Evolutionary conservation across 208 protist genomes (phyloP).

Genomic region (Acanthamoeba triangularis): DNA sequence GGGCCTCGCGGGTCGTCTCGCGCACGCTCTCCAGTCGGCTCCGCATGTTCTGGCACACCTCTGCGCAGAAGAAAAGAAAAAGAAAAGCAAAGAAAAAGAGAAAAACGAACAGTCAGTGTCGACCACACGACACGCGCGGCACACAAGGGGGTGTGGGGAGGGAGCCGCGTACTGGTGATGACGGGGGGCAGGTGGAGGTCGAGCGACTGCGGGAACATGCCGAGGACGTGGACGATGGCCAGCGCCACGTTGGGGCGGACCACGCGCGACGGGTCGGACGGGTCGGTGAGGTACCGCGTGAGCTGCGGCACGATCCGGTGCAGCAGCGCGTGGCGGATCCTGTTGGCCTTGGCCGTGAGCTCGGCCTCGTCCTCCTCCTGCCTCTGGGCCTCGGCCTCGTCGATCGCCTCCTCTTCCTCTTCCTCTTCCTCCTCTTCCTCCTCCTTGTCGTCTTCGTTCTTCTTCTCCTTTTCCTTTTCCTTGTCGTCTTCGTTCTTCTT

Average conservation of each 20-base stretch:
- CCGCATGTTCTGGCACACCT: constrained; percentile 76
- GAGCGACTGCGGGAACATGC: constrained; percentile 60
- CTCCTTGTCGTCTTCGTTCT: neutral
- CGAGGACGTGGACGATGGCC: constrained; percentile 49
- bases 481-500: neutral
- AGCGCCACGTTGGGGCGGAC: constrained; percentile 47
- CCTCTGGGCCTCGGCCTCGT: neutral
- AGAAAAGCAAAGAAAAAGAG: neutral
- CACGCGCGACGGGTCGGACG: constrained; percentile 22
- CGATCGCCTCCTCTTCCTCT: neutral
- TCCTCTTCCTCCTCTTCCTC: neutral
- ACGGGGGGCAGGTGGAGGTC: constrained; percentile 41
- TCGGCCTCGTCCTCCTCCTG: neutral
- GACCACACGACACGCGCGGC: no score
- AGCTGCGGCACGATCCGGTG: constrained; percentile 26
- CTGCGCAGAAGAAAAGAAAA: neutral
- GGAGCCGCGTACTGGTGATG: constrained; percentile 9
- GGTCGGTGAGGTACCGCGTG: constrained; percentile 1
- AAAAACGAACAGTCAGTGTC: neutral
- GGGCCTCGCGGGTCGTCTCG: constrained; percentile 54
- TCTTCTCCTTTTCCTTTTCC: neutral
- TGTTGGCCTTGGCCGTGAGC: neutral
- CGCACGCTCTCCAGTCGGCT: constrained; percentile 69
- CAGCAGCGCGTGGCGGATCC: constrained; percentile 22
- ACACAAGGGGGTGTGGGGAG: neutral